These are phyloP conservation scores for Phaseolus lunatus DNA, from an alignment of 306 rosid genomes.

Conservation along the genomic window DNA sequence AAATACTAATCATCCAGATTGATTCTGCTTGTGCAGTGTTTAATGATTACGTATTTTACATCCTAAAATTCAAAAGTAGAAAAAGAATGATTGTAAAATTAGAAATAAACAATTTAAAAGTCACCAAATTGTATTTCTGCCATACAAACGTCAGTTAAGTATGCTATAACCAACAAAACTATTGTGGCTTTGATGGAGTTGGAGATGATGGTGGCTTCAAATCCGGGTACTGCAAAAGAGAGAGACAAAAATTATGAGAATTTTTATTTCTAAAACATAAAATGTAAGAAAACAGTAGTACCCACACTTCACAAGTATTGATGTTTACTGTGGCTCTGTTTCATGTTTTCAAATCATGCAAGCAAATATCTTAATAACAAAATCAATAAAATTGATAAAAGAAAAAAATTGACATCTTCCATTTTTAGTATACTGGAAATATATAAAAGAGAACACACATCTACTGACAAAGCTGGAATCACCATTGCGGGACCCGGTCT, in stretches of 20 bases:
- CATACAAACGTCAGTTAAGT: conserved; percentile 30
- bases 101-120: conserved; percentile 16
- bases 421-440: not conserved
- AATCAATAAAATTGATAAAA: not conserved
- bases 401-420: not conserved
- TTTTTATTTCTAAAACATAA: not conserved
- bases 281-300: conserved; percentile 3
- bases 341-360: conserved; percentile 18
- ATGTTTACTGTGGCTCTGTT: not conserved
- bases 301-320: not conserved
- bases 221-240: conserved; percentile 73
- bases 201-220: conserved; percentile 88
- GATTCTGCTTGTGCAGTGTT: conserved; percentile 24
- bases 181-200: conserved; percentile 71
- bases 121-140: conserved; percentile 17
- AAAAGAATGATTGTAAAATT: conserved; percentile 19
- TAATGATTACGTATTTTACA: conserved; percentile 14
- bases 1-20: not conserved
- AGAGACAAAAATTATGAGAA: not conserved
- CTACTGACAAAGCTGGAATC: conserved; percentile 2
- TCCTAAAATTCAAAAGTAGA: conserved; percentile 27
- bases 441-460: not conserved
- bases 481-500: not conserved
- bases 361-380: not conserved
- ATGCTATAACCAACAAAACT: conserved; percentile 28